Conservation (phyloP, 176 grass and related monocot species). For the Areca catechu region DNA sequence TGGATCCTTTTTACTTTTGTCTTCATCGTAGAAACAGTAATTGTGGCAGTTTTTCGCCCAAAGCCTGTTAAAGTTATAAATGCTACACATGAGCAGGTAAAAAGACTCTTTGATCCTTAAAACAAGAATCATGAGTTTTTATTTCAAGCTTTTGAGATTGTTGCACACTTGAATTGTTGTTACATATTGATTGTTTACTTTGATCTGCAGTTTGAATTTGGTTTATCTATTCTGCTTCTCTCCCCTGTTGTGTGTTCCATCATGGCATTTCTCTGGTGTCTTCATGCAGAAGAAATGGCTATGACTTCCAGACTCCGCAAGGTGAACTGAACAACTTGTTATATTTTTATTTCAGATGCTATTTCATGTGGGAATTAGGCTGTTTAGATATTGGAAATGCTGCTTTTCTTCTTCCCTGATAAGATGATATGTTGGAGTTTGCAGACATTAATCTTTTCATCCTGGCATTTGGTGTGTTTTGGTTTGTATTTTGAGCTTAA, state of each 20-base stretch:
- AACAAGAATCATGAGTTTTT: not conserved
- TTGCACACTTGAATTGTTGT: not conserved
- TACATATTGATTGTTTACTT: not conserved
- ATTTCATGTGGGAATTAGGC: too few species aligned
- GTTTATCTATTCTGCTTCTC: slow-evolving; percentile 91
- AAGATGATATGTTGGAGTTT: too few species aligned
- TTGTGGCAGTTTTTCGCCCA: slow-evolving; percentile 59
- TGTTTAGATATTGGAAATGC: too few species aligned
- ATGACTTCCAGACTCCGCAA: slow-evolving; percentile 93
- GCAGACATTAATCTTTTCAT: too few species aligned
- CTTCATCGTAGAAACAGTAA: slow-evolving; percentile 76
- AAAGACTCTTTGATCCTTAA: not conserved
- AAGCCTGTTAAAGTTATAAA: slow-evolving; percentile 85
- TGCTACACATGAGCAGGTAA: slow-evolving; percentile 91
- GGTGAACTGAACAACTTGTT: slow-evolving; percentile 25
- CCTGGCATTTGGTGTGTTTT: too few species aligned
- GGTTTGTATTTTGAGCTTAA: too few species aligned
- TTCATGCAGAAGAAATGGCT: slow-evolving; percentile 82
- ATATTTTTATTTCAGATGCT: too few species aligned
- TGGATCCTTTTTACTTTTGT: slow-evolving; percentile 70
- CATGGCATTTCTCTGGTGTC: slow-evolving; percentile 83
- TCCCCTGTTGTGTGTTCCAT: slow-evolving; percentile 91
- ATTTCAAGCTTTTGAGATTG: not conserved
- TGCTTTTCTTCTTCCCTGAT: too few species aligned
- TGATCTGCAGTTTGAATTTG: slow-evolving; percentile 92